Evolutionary conservation across 2,329 filamentous ascomycete genomes (phyloP), one percentile per base, ranked within the genome.

Genomic region (Meredithiella fracta): DNA sequence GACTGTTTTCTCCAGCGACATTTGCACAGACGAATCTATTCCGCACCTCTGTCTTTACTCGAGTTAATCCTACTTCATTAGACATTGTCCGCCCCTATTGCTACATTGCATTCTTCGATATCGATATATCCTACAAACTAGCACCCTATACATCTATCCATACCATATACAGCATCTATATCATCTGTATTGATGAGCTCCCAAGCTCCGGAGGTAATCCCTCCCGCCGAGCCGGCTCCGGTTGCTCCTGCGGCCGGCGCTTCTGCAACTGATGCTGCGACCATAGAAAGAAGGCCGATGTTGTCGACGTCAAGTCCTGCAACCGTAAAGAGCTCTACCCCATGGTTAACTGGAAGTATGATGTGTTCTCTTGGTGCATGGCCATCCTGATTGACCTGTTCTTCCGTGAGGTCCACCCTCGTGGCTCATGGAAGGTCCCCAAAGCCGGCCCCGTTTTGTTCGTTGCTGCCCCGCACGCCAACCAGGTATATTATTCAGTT

Each of bases 321-420:
- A 31, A 23, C 44, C 56, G 60, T 47, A 79, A 78, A 65, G 78
- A 83, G 66, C 71, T 80, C 47, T 80, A 80, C 62, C 79, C 80
- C 54, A 85, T 86, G 81, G 81, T 79, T 63, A 76, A 79, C 62
- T 85, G 78, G 74, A 82, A 83, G 61, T 90, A 90, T 67, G 85
- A 90, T 70, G 74, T 82, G 58, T 85, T 89, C 64, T 74, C 90
- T 31, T 88, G 85, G 76, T 75, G 76, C 51, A 84, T 89, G 66
- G 85, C 83, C 44, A 79, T 97, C 61, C 75, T 97, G 54, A 82
- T 94, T 61, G 92, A 98, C 69, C 81, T 96, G 62, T 98, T 98
- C 79, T 98, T 98, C 74, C 84, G 92, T 62, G 92, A 98, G 70
- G 88, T 98, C 15, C 90, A 97, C 67, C 92, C 92, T 11, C 80